These are phyloP conservation scores for Corymbia maculata DNA, from an alignment of 345 rosid species.

Conservation along the genomic window DNA sequence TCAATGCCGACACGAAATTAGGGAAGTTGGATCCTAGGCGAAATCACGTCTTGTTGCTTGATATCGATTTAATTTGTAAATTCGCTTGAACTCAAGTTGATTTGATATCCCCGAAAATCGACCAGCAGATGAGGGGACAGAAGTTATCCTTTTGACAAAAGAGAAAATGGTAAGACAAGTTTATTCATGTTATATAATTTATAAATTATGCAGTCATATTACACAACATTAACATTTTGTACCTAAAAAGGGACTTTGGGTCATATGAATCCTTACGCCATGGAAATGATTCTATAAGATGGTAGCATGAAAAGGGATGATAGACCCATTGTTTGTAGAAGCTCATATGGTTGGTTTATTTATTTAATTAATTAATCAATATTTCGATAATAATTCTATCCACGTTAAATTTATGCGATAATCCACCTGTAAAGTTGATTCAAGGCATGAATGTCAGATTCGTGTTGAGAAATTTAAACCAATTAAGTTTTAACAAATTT, in stretches of 20 bases:
- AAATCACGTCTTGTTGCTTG: fast-evolving
- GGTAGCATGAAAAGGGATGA: neutral
- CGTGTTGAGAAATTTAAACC: neutral
- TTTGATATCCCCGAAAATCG: neutral
- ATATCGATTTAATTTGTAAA: neutral
- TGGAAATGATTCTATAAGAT: neutral
- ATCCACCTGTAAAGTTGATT: neutral
- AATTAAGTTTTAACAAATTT: neutral
- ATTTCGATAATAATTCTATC: neutral
- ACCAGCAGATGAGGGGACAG: fast-evolving
- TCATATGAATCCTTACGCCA: neutral
- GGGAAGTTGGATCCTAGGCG: neutral
- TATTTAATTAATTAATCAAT: no score
- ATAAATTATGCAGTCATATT: neutral
- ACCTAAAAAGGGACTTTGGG: neutral
- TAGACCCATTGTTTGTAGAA: neutral
- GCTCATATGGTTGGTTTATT: neutral
- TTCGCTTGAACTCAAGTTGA: neutral
- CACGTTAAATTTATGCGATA: neutral
- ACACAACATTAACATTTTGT: neutral
- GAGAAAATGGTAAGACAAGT: neutral
- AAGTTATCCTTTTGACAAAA: neutral
- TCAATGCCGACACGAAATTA: neutral
- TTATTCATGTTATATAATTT: neutral
- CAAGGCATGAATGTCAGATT: neutral